phyloP scores from a whole-genome alignment of 192 early-diverging fungal genomes.

The Podochytrium sp. region DNA sequence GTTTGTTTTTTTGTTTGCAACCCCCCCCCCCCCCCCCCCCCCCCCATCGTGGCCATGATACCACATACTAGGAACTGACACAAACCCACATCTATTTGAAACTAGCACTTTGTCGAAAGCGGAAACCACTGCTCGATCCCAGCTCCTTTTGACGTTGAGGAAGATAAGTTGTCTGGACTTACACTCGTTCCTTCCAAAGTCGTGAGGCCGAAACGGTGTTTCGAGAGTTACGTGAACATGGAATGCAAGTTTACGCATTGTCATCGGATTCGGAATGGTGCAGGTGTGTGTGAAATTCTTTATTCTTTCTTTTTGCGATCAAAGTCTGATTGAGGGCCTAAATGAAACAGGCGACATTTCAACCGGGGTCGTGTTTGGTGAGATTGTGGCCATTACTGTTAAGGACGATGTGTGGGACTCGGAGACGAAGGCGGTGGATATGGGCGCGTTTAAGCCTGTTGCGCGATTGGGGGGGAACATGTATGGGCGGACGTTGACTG shows the following conservation, averaged over 20 bases:
- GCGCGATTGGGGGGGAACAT: constrained; percentile 46
- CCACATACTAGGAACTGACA: no score
- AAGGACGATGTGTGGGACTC: constrained; percentile 39
- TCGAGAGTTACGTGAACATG: constrained; percentile 42
- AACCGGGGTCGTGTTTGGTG: constrained; percentile 46
- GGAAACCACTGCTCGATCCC: constrained; percentile 53
- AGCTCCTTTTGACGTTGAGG: constrained; percentile 40
- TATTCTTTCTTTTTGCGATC: not conserved
- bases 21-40: no score
- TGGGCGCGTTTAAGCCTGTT: constrained; percentile 35
- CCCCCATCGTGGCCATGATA: no score
- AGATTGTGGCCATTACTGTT: constrained; percentile 39
- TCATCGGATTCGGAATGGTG: constrained; percentile 36
- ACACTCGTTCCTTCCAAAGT: constrained; percentile 35
- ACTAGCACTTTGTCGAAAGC: constrained; percentile 44
- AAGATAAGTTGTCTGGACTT: constrained; percentile 41
- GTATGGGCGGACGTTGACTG: constrained; percentile 43
- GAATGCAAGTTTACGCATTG: constrained; percentile 48
- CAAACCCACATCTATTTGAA: no score
- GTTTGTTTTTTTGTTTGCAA: no score
- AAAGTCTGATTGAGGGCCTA: not conserved
- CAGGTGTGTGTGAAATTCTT: constrained; percentile 12
- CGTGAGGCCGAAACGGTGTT: constrained; percentile 36
- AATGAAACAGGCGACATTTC: constrained; percentile 29
- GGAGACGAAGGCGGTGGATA: constrained; percentile 37